Conservation (phyloP, 2,329 filamentous ascomycete genomes). For the Fusarium sp. region DNA sequence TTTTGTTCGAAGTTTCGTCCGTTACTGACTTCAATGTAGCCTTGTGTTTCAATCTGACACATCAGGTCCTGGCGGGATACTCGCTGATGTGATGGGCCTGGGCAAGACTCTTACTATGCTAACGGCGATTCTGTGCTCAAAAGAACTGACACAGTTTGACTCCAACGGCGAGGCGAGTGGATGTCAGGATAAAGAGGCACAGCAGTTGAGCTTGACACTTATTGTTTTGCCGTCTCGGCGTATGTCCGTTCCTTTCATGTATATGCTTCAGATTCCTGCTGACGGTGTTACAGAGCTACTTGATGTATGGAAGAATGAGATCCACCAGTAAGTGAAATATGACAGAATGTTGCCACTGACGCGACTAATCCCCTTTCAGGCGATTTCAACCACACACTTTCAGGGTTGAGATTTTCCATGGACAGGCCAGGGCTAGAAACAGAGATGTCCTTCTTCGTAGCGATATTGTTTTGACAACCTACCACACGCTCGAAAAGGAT, state of each 20-base stretch:
- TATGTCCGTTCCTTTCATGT: too few species aligned
- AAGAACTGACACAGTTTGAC: accelerated
- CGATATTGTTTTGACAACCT: background rate
- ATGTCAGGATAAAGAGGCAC: too few species aligned
- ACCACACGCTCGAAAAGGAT: background rate
- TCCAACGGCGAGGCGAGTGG: accelerated
- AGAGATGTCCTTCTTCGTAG: background rate
- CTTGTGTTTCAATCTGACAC: too few species aligned
- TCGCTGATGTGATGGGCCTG: conserved; percentile 6
- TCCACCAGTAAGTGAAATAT: background rate
- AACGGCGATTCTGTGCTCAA: conserved; percentile 1
- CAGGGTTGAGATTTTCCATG: background rate
- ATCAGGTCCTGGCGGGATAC: background rate
- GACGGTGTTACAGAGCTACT: background rate
- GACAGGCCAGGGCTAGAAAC: accelerated
- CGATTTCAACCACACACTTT: background rate
- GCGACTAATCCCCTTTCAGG: background rate
- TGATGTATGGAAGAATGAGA: conserved; percentile 11
- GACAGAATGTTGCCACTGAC: too few species aligned
- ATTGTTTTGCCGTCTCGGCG: too few species aligned
- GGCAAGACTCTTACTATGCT: background rate
- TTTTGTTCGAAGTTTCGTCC: too few species aligned
- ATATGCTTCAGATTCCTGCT: too few species aligned
- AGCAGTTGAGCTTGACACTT: too few species aligned
- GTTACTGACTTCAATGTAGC: too few species aligned